phyloP scores from a whole-genome alignment of 23 red algal genomes.

The Pyropia yezoensis region DNA sequence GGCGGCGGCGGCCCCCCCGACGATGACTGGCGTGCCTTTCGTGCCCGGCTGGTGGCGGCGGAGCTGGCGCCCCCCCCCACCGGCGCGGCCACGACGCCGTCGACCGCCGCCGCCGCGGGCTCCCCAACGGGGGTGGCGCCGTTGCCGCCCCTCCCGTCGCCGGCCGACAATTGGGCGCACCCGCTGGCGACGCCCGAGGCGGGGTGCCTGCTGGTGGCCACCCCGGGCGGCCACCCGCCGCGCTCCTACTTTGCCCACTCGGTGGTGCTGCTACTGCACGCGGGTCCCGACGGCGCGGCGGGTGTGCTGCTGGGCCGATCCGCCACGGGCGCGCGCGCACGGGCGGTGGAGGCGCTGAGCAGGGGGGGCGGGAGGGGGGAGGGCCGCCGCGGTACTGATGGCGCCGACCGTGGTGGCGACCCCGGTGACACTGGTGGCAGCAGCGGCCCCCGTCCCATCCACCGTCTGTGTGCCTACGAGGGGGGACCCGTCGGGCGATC shows the following conservation, averaged over 20 bases:
- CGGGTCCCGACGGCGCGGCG: constrained; percentile 1
- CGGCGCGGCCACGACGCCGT: neutral
- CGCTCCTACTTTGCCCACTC: constrained; percentile 15
- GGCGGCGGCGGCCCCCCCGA: too few species aligned
- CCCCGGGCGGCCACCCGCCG: neutral
- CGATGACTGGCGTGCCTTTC: neutral
- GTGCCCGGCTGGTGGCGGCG: too few species aligned
- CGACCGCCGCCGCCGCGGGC: too few species aligned
- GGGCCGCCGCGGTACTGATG: neutral
- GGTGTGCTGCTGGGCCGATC: constrained; percentile 15
- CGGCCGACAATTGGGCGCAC: neutral
- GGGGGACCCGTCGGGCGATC: too few species aligned
- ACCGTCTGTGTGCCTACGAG: too few species aligned
- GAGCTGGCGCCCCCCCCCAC: too few species aligned
- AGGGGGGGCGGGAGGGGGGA: neutral
- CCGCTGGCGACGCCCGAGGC: neutral
- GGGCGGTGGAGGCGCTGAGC: neutral
- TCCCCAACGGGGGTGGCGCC: neutral
- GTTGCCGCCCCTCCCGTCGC: neutral
- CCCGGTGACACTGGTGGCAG: neutral
- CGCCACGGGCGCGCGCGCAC: neutral
- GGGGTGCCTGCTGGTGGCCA: constrained; percentile 3
- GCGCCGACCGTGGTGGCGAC: neutral
- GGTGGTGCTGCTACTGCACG: constrained; percentile 7
- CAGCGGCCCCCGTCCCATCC: too few species aligned